Conservation (phyloP, 352 stramenopile genomes). For the Globisporangium cederbergense region DNA sequence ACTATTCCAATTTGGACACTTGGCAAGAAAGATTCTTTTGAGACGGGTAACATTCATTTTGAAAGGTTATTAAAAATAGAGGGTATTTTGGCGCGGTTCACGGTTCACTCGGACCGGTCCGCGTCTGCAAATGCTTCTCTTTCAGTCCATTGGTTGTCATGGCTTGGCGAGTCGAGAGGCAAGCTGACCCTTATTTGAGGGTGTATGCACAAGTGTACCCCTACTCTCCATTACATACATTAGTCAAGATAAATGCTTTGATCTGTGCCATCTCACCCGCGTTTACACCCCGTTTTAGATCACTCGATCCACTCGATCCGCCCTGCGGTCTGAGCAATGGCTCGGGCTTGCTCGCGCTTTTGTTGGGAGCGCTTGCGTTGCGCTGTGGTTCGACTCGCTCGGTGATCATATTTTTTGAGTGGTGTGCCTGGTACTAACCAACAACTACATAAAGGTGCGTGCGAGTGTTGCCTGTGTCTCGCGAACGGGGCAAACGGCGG, state of each 20-base stretch:
- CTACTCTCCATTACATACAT: slow-evolving; percentile 5
- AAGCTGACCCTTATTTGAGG: slow-evolving; percentile 12
- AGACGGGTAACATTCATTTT: neutral
- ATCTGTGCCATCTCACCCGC: neutral
- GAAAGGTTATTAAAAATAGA: slow-evolving; percentile 4
- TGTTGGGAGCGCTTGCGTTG: slow-evolving; percentile 1
- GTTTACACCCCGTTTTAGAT: slow-evolving; percentile 10
- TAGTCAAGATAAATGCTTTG: neutral
- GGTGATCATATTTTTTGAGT: slow-evolving; percentile 56
- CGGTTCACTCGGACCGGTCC: slow-evolving; percentile 9
- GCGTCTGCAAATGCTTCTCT: slow-evolving; percentile 1
- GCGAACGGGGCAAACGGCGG: neutral
- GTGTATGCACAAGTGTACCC: neutral
- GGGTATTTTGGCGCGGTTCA: neutral
- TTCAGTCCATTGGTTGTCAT: slow-evolving; percentile 34
- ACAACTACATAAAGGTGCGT: slow-evolving; percentile 28
- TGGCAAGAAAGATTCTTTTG: neutral
- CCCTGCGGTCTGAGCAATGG: slow-evolving; percentile 2
- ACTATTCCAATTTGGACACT: neutral
- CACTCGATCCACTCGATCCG: neutral
- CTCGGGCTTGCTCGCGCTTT: slow-evolving; percentile 3
- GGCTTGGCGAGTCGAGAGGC: slow-evolving; percentile 6
- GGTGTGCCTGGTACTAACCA: slow-evolving; percentile 71
- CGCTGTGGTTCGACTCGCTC: slow-evolving; percentile 3
- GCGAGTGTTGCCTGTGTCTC: neutral